Base-by-base conservation (phyloP, 768 basidiomycete species). In the Calocera cornea region DNA sequence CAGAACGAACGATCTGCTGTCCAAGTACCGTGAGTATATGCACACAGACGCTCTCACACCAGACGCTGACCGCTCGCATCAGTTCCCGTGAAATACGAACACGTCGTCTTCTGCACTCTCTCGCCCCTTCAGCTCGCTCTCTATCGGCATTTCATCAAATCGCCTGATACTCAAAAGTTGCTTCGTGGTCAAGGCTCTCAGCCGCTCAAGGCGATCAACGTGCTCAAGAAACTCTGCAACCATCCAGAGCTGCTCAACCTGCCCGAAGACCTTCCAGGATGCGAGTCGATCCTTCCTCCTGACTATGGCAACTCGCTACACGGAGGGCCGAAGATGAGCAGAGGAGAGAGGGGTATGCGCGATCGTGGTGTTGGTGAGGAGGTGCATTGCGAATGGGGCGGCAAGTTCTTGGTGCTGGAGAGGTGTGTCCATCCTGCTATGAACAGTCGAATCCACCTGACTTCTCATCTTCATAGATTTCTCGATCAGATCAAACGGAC, bases 81-180 rank as follows among this genome's bases (percentile, higher is more conserved):
- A 98, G 95, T 99, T 33, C 97, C 97, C 10, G 92, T 99, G 78
- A 99, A 99, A 76, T 98, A 98, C 78, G 97, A 98, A 75, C 93
- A 97, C 68, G 90, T 97, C 69, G 94, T 97, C 0, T 97, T 97
- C 77, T 97, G 94, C 75, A 82, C 84, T 44, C 83, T 90, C 2
- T 92, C 91, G 1, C 81, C 87, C 17, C 86, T 97, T 71, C 94
- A 97, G 72, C 78, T 91, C 16, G 80, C 89, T 7, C 79, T 97
- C 1, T 97, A 97, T 74, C 86, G 87, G 63, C 81, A 91, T 34
- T 97, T 97, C 74, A 95, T 95, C 69, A 87, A 87, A 1, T 95
- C 93, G 1, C 92, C 92, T 7, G 92, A 92, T 73, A 95, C 95
- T 72, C 90, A 91, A 73, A 89, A 90, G 16, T 79, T 97, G 0